Evolutionary conservation across 2,329 filamentous ascomycete genomes (phyloP), one percentile per base, ranked within the genome.

Genomic region (Cryphonectria naterciae): DNA sequence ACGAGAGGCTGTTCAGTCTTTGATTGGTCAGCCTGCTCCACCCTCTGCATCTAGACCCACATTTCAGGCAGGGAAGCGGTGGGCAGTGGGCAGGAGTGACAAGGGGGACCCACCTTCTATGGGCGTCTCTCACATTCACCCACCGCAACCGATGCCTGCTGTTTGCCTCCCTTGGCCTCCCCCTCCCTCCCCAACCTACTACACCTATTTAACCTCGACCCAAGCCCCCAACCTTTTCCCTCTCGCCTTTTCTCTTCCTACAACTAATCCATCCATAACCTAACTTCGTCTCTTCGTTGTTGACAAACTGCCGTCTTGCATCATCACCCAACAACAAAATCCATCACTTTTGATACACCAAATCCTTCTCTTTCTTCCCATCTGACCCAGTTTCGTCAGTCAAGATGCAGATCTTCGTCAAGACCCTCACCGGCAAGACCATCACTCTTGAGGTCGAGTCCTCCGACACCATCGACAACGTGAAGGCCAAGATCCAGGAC

Each of bases 401-500:
- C 71, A 68, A 52, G 77, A 89, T 89, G 87, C 87, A 89, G 76
- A 89, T 94, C 78, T 94, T 94, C 78, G 92, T 94, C 79, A 94
- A 94, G 87, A 94, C 92, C 19, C 83, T 98, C 72, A 97, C 95
- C 81, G 94, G 94, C 77, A 97, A 97, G 88, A 97, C 94, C 67
- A 97, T 97, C 80, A 97, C 94, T 8, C 86, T 97, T 2, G 94
- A 97, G 84, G 93, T 97, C 0, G 93, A 97, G 81, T 94, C 92
- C 0, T 93, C 90, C 0, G 94, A 97, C 77, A 97, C 94, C 56
- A 97, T 97, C 82, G 94, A 97, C 86, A 97, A 97, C 74, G 95
- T 98, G 54, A 98, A 98, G 90, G 90, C 88, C 66, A 98, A 98
- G 89, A 98, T 98, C 60, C 95, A 98, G 83, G 95, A 98, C 79